Evolutionary conservation across 352 stramenopile species (phyloP), one percentile per base, ranked within the genome.

Genomic region (Pythium guiyangense): DNA sequence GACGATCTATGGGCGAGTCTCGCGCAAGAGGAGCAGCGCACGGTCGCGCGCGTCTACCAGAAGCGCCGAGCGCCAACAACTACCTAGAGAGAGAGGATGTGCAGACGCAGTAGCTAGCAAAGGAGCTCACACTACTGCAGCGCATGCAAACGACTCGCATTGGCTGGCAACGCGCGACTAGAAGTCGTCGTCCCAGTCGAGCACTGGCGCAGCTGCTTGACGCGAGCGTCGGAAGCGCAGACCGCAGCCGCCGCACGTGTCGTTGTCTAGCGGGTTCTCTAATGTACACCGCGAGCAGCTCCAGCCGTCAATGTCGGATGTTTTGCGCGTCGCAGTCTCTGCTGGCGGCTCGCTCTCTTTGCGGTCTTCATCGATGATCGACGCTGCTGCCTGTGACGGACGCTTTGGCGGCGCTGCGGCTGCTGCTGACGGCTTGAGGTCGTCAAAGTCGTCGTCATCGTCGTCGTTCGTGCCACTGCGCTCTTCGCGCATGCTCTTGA

Each of bases 281-380:
- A 95, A 69, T 11, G 83, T 95, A 60, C 85, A 95, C 39, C 85
- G 77, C 44, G 62, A 77, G 55, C 85, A 95, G 57, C 67, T 89
- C 83, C 83, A 95, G 15, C 35, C 51, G 44, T 63, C 57, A n/a
- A 54, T 44, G 40, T 64, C 37, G 48, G 27, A 3, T 51, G 49
- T 11, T 62, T 61, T 44, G 20, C 10, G 52, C 61, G 39, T 20
- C 42, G n/a, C 42, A 27, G 68, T 25, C 17, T 66, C 50, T 11
- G 60, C 52, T 40, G 58, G 60, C 29, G 63, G 60, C 54, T 80
- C 69, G 27, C 67, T 79, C 22, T 78, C 67, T 56, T 79, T 83
- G 40, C 64, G 62, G 10, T 85, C 69, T 59, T 88, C 69, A 10
- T 82, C 66, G 8, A 68, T 59, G 62, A 63, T 44, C 15, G 54